Evolutionary conservation across 176 grass and related monocot species (phyloP), one percentile per base, ranked within the genome.

Genomic region (Eremochloa ophiuroides): DNA sequence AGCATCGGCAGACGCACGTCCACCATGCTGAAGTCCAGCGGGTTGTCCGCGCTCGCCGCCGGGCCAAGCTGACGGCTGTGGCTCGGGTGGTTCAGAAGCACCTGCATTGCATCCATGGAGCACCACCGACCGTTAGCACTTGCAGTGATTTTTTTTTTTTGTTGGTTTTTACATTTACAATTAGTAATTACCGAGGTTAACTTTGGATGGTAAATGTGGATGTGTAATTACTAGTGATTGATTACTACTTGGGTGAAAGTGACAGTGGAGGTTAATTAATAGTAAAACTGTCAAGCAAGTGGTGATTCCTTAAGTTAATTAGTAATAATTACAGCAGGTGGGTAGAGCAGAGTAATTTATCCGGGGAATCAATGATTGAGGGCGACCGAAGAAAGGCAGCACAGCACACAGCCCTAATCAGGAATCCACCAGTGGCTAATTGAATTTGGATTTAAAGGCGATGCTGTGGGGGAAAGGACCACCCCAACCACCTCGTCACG

Each of bases 1-100:
- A 94, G 80, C 89, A 94, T 91, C 0, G 92, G 92, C 1, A 94
- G 60, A 0, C 92, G 88, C 3, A 85, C 75, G 77, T 94, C 92
- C 2, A 94, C 89, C 23, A 23, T 56, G 77, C 83, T 89, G 18
- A 89, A 84, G 77, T 94, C 92, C 44, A 94, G 73, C 7, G 89
- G 80, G 77, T 88, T 80, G 48, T 89, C 69, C 17, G 76, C 80
- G 84, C 79, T 91, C 84, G 89, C 88, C 42, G 77, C 75, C 64
- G 76, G 83, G 46, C 91, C 92, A 1, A 58, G 60, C 73, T 89
- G 74, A 0, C 79, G n/a, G 4, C 23, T 28, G 62, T 89, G 80
- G 59, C 80, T 91, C 47, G 92, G 89, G 23, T 85, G 89, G 72
- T 89, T 82, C 80, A 91, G 34, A 31, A 94, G 75, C 84, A 94